A percentile compares a stretch with the other conserved stretches of the same genome.
Conservation (phyloP, 768 basidiomycete genomes). For the Russula sp. region DNA sequence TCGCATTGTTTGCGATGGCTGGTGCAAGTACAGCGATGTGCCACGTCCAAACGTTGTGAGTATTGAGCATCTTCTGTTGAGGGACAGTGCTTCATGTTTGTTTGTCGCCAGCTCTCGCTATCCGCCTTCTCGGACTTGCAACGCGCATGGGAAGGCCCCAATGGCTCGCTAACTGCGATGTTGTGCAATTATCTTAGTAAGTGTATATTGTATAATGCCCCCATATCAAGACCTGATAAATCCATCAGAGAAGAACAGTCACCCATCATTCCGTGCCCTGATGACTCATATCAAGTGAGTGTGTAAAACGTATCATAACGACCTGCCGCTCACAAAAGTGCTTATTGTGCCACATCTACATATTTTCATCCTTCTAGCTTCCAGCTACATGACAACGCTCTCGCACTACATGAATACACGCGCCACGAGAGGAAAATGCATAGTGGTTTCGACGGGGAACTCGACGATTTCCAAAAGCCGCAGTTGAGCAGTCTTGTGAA, state of each 20-base stretch:
- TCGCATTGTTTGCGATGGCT: conserved; percentile 29
- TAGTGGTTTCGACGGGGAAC: conserved; percentile 12
- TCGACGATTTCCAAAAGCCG: conserved; percentile 21
- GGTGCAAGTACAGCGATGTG: conserved; percentile 16
- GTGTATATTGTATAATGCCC: background rate
- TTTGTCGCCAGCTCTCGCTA: conserved; percentile 24
- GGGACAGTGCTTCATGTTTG: background rate
- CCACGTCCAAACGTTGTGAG: conserved; percentile 22
- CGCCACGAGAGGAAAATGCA: conserved; percentile 14
- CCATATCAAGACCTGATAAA: conserved; percentile 1
- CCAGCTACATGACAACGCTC: conserved; percentile 12
- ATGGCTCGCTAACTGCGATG: conserved; percentile 31
- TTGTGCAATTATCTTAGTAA: conserved; percentile 24
- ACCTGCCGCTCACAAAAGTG: background rate
- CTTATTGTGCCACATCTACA: background rate
- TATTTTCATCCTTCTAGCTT: conserved; percentile 3
- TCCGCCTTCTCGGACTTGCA: conserved; percentile 33
- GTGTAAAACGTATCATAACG: background rate
- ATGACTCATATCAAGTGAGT: conserved; percentile 27
- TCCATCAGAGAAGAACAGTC: conserved; percentile 6
- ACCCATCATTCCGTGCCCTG: conserved; percentile 15
- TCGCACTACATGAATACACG: conserved; percentile 9
- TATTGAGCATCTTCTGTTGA: background rate
- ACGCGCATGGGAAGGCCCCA: conserved; percentile 31
- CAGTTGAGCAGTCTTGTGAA: conserved; percentile 19